Percentiles rank a stretch among this genome's conserved stretches.
phyloP scores from a whole-genome alignment of 1,284 basidiomycete species.

The Ceratobasidium sp. region DNA sequence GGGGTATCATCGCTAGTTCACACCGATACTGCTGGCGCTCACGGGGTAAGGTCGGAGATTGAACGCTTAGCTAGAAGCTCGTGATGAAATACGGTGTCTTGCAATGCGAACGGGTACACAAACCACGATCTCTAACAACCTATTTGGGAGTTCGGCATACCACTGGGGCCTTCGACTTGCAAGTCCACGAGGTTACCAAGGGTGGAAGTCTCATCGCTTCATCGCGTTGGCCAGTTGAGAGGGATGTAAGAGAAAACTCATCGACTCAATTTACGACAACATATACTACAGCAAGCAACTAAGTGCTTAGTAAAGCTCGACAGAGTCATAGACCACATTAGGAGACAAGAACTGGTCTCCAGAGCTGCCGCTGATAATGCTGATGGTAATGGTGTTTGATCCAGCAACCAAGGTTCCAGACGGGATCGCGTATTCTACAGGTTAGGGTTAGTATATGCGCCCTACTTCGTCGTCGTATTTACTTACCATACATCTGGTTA shows the following conservation, averaged over 20 bases:
- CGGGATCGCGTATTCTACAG: slow-evolving; percentile 40
- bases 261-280: not conserved
- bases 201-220: not conserved
- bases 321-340: slow-evolving; percentile 42
- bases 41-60: too few species aligned
- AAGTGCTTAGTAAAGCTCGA: slow-evolving; percentile 34
- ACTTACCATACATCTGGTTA: slow-evolving; percentile 39
- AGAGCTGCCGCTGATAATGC: slow-evolving; percentile 36
- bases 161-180: too few species aligned
- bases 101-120: too few species aligned
- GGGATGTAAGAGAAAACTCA: not conserved
- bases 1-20: too few species aligned
- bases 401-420: slow-evolving; percentile 41
- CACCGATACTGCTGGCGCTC: too few species aligned
- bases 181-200: too few species aligned
- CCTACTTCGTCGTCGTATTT: not conserved
- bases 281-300: not conserved
- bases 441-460: not conserved
- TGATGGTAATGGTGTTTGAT: slow-evolving; percentile 46
- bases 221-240: not conserved
- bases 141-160: too few species aligned
- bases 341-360: slow-evolving; percentile 45
- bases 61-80: too few species aligned
- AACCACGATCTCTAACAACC: too few species aligned
- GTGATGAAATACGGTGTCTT: too few species aligned